phyloP scores from a whole-genome alignment of 2,329 filamentous ascomycete genomes.

The Penicillium paneum region DNA sequence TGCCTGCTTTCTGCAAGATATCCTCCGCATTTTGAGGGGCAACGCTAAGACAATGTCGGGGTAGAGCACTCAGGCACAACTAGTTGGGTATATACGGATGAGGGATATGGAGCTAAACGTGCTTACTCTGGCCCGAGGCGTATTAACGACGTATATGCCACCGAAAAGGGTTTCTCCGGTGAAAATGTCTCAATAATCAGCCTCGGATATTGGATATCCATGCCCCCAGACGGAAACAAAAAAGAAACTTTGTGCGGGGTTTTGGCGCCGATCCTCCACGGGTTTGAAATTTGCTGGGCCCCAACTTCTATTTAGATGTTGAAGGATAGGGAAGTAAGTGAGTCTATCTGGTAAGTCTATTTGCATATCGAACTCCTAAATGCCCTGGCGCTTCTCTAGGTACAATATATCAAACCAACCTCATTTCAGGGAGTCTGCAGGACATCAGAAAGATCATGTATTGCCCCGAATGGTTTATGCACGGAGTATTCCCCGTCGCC shows the following conservation, averaged over 20 bases:
- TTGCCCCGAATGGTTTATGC: background rate
- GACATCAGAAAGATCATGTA: background rate
- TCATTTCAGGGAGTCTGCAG: background rate
- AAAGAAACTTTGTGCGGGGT: conserved; percentile 1
- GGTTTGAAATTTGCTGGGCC: background rate
- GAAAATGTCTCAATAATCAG: background rate
- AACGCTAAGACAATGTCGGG: background rate
- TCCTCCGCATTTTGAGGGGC: background rate
- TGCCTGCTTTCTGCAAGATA: background rate
- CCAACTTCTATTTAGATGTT: background rate
- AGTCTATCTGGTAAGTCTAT: background rate
- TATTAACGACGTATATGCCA: background rate
- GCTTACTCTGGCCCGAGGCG: background rate
- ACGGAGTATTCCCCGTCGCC: background rate
- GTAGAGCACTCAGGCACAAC: background rate
- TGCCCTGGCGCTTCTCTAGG: background rate
- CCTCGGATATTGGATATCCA: background rate
- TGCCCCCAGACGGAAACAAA: background rate
- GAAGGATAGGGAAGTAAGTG: background rate
- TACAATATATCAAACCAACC: background rate
- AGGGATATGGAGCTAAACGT: background rate
- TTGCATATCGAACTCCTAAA: background rate
- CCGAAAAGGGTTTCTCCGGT: background rate
- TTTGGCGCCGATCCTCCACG: conserved; percentile 1
- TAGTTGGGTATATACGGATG: background rate